phyloP scores from a whole-genome alignment of 202 grass and related monocot species.

The Eragrostis tef region DNA sequence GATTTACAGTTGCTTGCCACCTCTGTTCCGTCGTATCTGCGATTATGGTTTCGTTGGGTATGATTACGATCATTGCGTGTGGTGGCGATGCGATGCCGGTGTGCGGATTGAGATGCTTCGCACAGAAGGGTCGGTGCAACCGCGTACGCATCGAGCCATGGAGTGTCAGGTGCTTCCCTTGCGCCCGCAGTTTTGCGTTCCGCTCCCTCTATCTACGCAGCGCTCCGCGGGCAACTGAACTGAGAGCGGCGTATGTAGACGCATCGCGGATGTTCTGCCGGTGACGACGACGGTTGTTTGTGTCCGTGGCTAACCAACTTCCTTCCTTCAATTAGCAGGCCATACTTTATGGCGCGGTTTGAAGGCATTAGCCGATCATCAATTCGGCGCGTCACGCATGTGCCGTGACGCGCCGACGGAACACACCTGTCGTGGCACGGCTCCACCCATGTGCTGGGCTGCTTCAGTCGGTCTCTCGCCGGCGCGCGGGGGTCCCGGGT shows the following conservation, averaged over 20 bases:
- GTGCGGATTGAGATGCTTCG: background rate
- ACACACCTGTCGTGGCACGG: slow-evolving; percentile 9
- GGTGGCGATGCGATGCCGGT: background rate
- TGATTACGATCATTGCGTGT: background rate
- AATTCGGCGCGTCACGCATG: slow-evolving; percentile 26
- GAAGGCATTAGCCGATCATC: background rate
- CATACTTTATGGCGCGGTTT: background rate
- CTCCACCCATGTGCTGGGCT: slow-evolving; percentile 1
- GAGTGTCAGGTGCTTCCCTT: background rate
- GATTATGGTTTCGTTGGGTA: background rate
- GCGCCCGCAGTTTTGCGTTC: background rate
- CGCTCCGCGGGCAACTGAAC: background rate
- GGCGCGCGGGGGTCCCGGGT: background rate
- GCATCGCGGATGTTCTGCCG: background rate
- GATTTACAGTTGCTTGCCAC: background rate
- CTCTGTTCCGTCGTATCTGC: background rate
- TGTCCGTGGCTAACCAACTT: background rate
- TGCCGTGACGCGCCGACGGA: slow-evolving; percentile 29
- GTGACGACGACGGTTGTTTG: slow-evolving; percentile 31
- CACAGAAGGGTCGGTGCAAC: background rate
- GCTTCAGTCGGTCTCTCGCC: background rate
- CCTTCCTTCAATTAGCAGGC: background rate
- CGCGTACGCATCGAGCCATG: too few relatives aligned
- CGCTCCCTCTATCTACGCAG: too few relatives aligned
- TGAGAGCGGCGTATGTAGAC: background rate